phyloP scores from a whole-genome alignment of 2,329 filamentous ascomycete species.

The Fusarium compactum region DNA sequence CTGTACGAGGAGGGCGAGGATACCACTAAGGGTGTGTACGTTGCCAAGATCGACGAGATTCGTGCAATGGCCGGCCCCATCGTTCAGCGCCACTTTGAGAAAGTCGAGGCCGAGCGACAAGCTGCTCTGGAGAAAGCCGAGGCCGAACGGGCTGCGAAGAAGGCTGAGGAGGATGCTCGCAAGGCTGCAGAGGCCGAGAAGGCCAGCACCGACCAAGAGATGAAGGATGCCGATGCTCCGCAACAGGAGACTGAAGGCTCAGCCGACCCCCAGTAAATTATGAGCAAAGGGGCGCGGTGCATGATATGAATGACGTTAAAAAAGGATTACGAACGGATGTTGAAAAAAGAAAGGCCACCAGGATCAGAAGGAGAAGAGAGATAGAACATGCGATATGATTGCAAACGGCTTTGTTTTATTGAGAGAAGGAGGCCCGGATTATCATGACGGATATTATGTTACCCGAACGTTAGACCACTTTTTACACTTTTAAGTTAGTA shows the following conservation, averaged over 20 bases:
- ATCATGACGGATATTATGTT: slow-evolving; percentile 51
- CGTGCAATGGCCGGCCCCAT: slow-evolving; percentile 90
- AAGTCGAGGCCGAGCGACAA: slow-evolving; percentile 87
- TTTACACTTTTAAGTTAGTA: slow-evolving; percentile 44
- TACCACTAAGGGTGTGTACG: slow-evolving; percentile 90
- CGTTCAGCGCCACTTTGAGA: slow-evolving; percentile 94
- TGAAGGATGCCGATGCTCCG: slow-evolving; percentile 70
- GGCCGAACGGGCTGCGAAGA: slow-evolving; percentile 82
- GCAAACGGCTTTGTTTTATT: slow-evolving; percentile 44
- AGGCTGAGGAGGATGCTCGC: slow-evolving; percentile 69
- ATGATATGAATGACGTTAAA: slow-evolving; percentile 44
- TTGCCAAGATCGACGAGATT: slow-evolving; percentile 96
- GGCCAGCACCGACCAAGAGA: slow-evolving; percentile 68
- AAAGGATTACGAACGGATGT: slow-evolving; percentile 29
- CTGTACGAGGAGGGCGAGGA: slow-evolving; percentile 98
- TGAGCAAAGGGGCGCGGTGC: slow-evolving; percentile 6
- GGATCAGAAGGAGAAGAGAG: slow-evolving; percentile 23
- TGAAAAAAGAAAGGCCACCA: slow-evolving; percentile 34
- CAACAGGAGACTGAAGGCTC: slow-evolving; percentile 64
- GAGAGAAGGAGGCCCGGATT: slow-evolving; percentile 38
- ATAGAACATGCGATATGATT: slow-evolving; percentile 45
- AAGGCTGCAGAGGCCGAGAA: slow-evolving; percentile 66
- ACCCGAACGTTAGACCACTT: slow-evolving; percentile 48
- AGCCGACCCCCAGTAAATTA: slow-evolving; percentile 52
- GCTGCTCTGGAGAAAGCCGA: slow-evolving; percentile 81